Base-by-base conservation (phyloP, 2,329 filamentous ascomycete genomes). In the Colletotrichum sp. region DNA sequence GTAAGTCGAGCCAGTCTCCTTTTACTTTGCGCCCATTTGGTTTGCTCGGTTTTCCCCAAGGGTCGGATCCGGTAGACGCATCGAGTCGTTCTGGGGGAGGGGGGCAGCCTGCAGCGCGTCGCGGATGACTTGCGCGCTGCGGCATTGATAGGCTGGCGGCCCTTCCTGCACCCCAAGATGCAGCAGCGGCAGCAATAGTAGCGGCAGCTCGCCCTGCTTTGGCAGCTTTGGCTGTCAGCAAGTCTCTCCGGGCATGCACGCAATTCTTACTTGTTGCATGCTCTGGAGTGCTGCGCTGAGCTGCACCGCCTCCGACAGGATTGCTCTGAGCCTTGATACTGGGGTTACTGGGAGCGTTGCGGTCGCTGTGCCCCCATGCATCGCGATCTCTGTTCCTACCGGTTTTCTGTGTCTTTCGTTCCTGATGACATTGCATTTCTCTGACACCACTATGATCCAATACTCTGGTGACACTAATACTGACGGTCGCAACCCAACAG, bases 1-100 rank as follows among this genome's bases (percentile, higher is more conserved):
- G 96, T 98, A 93, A 85, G 95, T 91, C 63, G 76, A 78, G 72
- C 78, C 74, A 34, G 71, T 75, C 68, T 78, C n/a, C 24, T 68
- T 77, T 79, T 74, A 68, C 22, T 34, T 34, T 34, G 30, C 59
- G 3, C 59, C 66, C 65, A 75, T 75, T 69, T 76, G 64, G 30
- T 24, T 48, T 64, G 28, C 34, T 63, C 55, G 18, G 24, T 24
- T 72, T 32, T 73, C 80, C 80, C 68, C 59, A 55, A 65, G 65
- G 60, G 34, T 65, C 28, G 70, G 65, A 52, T 60, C 48, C 48
- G 57, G 64, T 18, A n/a, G 36, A 60, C 48, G 59, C 70, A 74
- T 74, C 70, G 52, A 63, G 26, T 70, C 55, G 62, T 39, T 8
- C 22, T 36, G 26, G 28, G 22, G 15, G 24, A 30, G 68, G 28